Percentiles rank a stretch among this genome's conserved stretches.
Conservation (phyloP, 2,329 filamentous ascomycete species). For the Diaporthe velutina region DNA sequence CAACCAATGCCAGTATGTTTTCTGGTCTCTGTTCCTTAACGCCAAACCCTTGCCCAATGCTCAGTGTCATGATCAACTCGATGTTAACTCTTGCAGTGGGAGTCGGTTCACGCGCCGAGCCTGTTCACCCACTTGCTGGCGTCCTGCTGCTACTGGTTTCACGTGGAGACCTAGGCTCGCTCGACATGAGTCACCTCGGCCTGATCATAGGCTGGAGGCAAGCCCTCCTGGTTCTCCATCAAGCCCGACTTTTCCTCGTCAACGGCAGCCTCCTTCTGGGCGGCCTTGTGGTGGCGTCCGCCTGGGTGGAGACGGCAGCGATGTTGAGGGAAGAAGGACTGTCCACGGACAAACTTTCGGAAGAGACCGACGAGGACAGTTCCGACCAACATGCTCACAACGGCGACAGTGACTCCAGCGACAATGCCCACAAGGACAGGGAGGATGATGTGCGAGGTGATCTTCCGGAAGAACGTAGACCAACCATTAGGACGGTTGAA, state of each 20-base stretch:
- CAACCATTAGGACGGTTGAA: slow-evolving; percentile 50
- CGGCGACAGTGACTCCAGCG: slow-evolving; percentile 72
- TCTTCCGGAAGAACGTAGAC: slow-evolving; percentile 64
- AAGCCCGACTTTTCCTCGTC: slow-evolving; percentile 65
- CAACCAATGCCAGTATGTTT: slow-evolving; percentile 27
- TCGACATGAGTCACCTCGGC: slow-evolving; percentile 16
- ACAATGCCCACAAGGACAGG: slow-evolving; percentile 78
- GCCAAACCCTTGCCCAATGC: slow-evolving; percentile 13
- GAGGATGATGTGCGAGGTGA: slow-evolving; percentile 73
- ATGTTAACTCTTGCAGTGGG: neutral
- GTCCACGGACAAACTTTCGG: slow-evolving; percentile 65
- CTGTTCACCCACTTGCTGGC: neutral
- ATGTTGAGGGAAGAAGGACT: slow-evolving; percentile 46
- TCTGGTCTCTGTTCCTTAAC: slow-evolving; percentile 29
- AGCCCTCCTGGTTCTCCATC: slow-evolving; percentile 55
- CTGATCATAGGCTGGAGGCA: slow-evolving; percentile 48
- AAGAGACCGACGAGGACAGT: slow-evolving; percentile 71
- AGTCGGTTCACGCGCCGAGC: neutral
- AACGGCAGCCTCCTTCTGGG: slow-evolving; percentile 51
- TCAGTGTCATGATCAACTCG: neutral
- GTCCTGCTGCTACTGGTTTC: neutral
- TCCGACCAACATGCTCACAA: slow-evolving; percentile 75
- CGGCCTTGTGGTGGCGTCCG: slow-evolving; percentile 48
- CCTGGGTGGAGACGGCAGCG: slow-evolving; percentile 48
- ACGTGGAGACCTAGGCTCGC: neutral